Percentiles rank a stretch among this genome's conserved stretches.
Evolutionary conservation across 768 basidiomycete genomes (phyloP).

Genomic region (Xerocomus brunneocitrinus): DNA sequence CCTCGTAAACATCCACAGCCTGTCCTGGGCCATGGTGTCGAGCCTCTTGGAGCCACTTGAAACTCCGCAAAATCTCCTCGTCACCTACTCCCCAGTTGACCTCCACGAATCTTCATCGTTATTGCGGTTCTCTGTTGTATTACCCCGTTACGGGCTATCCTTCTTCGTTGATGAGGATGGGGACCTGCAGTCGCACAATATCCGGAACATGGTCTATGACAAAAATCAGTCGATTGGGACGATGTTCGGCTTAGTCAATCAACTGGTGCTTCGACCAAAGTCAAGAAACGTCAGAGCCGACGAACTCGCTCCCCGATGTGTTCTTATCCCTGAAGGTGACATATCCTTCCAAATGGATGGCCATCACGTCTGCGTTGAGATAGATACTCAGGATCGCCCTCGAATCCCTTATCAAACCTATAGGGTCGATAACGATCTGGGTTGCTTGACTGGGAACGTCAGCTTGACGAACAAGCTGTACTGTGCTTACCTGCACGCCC

Average conservation of each 20-base stretch:
- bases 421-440: conserved; percentile 27
- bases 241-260: conserved; percentile 40
- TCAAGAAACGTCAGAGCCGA: background rate
- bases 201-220: conserved; percentile 42
- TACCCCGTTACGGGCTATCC: conserved; percentile 40
- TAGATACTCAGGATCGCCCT: conserved; percentile 1
- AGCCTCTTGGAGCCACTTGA: conserved; percentile 24
- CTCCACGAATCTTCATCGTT: background rate
- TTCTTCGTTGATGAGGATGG: conserved; percentile 35
- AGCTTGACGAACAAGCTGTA: conserved; percentile 31
- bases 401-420: conserved; percentile 24
- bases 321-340: conserved; percentile 39
- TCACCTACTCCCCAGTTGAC: conserved; percentile 7
- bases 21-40: conserved; percentile 26
- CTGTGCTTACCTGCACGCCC: conserved; percentile 40
- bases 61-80: conserved; percentile 16
- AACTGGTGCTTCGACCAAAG: conserved; percentile 37
- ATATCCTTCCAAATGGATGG: conserved; percentile 10
- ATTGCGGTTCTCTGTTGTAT: conserved; percentile 22
- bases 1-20: conserved; percentile 28
- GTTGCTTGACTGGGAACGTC: conserved; percentile 22
- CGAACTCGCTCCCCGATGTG: conserved; percentile 13
- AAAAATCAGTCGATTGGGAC: conserved; percentile 38
- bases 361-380: conserved; percentile 17
- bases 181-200: conserved; percentile 37